Percentiles rank a stretch among this genome's conserved stretches.
Evolutionary conservation across 1,284 basidiomycete genomes (phyloP).

Genomic region (Cutaneotrichosporon mucoides): DNA sequence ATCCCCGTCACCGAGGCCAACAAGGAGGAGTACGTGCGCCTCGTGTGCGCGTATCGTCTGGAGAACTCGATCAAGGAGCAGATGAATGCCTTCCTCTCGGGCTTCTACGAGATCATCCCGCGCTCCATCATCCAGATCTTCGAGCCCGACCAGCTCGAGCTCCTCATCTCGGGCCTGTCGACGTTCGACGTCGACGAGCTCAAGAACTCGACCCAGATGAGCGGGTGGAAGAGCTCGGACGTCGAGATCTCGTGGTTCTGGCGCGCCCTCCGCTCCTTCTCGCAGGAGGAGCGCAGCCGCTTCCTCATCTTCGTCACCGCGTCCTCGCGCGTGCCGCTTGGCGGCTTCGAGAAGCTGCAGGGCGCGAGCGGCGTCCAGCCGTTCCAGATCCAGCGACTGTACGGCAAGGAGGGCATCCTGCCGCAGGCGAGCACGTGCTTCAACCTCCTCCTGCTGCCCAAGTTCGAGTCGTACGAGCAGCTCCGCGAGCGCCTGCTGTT

Average conservation of each 20-base stretch:
- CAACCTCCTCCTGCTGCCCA: slow-evolving; percentile 68
- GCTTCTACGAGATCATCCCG: slow-evolving; percentile 76
- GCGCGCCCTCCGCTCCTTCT: slow-evolving; percentile 96
- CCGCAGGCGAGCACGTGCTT: slow-evolving; percentile 50
- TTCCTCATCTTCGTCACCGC: slow-evolving; percentile 95
- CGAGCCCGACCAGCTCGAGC: slow-evolving; percentile 95
- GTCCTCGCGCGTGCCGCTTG: slow-evolving; percentile 85
- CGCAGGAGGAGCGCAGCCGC: slow-evolving; percentile 92
- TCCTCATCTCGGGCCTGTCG: slow-evolving; percentile 96
- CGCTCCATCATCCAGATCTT: slow-evolving; percentile 59
- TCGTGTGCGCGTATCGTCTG: slow-evolving; percentile 69
- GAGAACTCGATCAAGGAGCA: slow-evolving; percentile 96
- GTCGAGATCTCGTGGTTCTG: slow-evolving; percentile 99
- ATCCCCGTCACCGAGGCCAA: slow-evolving; percentile 90
- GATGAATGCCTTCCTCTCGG: slow-evolving; percentile 81
- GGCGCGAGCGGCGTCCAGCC: slow-evolving; percentile 91
- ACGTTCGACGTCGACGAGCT: slow-evolving; percentile 98
- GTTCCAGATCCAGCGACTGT: slow-evolving; percentile 90
- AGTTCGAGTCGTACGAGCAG: slow-evolving; percentile 90
- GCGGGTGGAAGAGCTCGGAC: slow-evolving; percentile 57
- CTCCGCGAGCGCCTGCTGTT: slow-evolving; percentile 78
- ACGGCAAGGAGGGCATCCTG: slow-evolving; percentile 45
- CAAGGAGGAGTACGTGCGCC: slow-evolving; percentile 94
- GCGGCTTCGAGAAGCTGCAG: slow-evolving; percentile 86
- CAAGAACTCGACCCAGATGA: slow-evolving; percentile 65